Evolutionary conservation across 2,329 filamentous ascomycete genomes (phyloP), one percentile per base, ranked within the genome.

Genomic region (Monosporascus sp.): DNA sequence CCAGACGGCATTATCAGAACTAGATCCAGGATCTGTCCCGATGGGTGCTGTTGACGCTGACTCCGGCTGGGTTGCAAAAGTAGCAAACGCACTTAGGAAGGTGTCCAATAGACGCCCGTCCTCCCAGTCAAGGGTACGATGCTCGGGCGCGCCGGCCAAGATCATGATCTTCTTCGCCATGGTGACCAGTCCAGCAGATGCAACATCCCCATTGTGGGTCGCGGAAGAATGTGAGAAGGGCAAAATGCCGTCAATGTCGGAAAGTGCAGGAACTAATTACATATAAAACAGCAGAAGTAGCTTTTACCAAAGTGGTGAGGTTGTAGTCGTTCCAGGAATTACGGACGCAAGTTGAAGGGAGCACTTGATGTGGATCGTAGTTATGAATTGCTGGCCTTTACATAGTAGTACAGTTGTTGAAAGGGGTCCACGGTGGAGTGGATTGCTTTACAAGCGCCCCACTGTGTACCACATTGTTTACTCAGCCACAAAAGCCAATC

Each of bases 1-100:
- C 83, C 83, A 86, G 35, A 71, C 66, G 3, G 75, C 70, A 22
- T 69, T 60, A 37, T 67, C 63, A 6, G 60, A 52, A 11, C 51
- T 54, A 38, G 58, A 63, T 50, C 51, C 60, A 51, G 55, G 56
- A 47, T 54, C 55, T 3, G 51, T 27, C 4, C 56, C 56, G 4
- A 31, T n/a, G 25, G 55, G 49, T 22, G 61, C 55, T 17, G 48
- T 27, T n/a, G 44, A 49, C 44, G 45, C 20, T 4, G 41, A 27
- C 5, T 45, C 22, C 25, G 58, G 53, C 45, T 60, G 38, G 6
- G 25, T 37, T 17, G 57, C 53, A 37, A 66, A 65, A 6, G 47
- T 53, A 46, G 68, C 61, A 46, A 80, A 67, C 3, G 73, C 65
- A 2, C 68, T 67, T 11, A 68, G 61, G 58, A 81, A 80, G 14